phyloP scores from a whole-genome alignment of 2,329 filamentous ascomycete genomes.

The Phyllosticta citrichinensis region DNA sequence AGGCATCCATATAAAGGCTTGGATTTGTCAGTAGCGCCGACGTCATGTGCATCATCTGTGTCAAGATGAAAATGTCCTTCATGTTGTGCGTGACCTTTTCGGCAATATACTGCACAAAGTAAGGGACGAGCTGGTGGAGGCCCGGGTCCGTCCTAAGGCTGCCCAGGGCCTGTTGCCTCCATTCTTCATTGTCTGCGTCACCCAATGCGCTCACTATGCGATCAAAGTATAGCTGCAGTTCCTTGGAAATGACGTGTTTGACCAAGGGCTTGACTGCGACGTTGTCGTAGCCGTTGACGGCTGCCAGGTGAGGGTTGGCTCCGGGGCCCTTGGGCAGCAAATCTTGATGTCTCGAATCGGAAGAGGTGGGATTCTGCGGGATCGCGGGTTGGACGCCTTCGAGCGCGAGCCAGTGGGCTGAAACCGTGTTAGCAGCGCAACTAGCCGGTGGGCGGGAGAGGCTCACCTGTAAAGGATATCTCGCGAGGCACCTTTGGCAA shows the following conservation, averaged over 20 bases:
- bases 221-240: constrained; percentile 93
- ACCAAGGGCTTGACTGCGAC: constrained; percentile 79
- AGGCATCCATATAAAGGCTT: constrained; percentile 64
- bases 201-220: constrained; percentile 84
- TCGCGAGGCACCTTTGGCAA: constrained; percentile 91
- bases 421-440: constrained; percentile 7
- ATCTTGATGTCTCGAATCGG: constrained; percentile 74
- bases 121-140: constrained; percentile 88
- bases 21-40: constrained; percentile 76
- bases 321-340: constrained; percentile 82
- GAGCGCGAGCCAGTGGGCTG: constrained; percentile 93
- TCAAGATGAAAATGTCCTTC: constrained; percentile 79
- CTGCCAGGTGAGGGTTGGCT: constrained; percentile 75
- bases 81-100: constrained; percentile 93
- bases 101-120: constrained; percentile 91
- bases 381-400: constrained; percentile 96
- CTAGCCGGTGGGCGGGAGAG: not conserved
- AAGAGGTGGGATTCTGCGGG: constrained; percentile 85
- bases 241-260: constrained; percentile 92
- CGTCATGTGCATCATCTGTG: constrained; percentile 85
- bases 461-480: constrained; percentile 75
- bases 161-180: constrained; percentile 74
- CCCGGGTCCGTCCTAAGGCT: constrained; percentile 83
- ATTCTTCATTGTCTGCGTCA: constrained; percentile 77
- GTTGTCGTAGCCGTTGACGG: constrained; percentile 73